Conservation (phyloP, 2,329 filamentous ascomycete genomes). For the Paramyrothecium sp. region DNA sequence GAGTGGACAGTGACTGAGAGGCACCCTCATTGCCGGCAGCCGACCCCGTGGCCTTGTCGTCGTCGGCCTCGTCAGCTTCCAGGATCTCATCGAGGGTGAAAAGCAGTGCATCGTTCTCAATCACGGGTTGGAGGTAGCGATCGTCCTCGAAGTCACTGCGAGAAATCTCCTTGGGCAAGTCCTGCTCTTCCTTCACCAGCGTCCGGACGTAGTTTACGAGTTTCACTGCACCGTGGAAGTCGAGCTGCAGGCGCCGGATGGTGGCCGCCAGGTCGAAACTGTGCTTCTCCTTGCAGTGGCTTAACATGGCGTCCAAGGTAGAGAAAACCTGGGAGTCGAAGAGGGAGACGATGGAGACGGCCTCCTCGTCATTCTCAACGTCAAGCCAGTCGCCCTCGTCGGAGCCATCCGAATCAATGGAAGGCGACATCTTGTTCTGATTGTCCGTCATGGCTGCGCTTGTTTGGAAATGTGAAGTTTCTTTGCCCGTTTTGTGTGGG, state of each 20-base stretch:
- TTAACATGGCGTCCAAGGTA: conserved; percentile 63
- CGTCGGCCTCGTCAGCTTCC: conserved; percentile 31
- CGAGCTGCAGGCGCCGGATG: conserved; percentile 57
- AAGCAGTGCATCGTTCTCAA: conserved; percentile 87
- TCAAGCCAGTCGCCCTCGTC: conserved; percentile 52
- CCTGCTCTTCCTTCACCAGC: conserved; percentile 39
- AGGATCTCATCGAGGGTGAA: conserved; percentile 80
- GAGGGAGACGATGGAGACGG: conserved; percentile 62
- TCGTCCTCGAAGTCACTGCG: conserved; percentile 70
- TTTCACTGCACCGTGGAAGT: conserved; percentile 73
- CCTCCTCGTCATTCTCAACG: conserved; percentile 62
- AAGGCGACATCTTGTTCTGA: conserved; percentile 21
- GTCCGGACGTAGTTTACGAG: conserved; percentile 69
- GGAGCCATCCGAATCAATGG: conserved; percentile 23
- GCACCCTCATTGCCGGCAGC: conserved; percentile 9
- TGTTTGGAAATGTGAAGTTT: neutral
- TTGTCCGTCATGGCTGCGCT: neutral
- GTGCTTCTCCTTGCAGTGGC: conserved; percentile 64
- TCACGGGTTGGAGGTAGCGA: conserved; percentile 74
- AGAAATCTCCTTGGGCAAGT: conserved; percentile 58
- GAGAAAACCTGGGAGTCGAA: conserved; percentile 66
- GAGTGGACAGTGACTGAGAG: conserved; percentile 39
- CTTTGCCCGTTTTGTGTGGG: neutral
- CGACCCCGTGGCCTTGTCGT: conserved; percentile 38
- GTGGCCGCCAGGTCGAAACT: conserved; percentile 65